Base-by-base conservation (phyloP, 306 rosid species). In the Inga oerstediana region DNA sequence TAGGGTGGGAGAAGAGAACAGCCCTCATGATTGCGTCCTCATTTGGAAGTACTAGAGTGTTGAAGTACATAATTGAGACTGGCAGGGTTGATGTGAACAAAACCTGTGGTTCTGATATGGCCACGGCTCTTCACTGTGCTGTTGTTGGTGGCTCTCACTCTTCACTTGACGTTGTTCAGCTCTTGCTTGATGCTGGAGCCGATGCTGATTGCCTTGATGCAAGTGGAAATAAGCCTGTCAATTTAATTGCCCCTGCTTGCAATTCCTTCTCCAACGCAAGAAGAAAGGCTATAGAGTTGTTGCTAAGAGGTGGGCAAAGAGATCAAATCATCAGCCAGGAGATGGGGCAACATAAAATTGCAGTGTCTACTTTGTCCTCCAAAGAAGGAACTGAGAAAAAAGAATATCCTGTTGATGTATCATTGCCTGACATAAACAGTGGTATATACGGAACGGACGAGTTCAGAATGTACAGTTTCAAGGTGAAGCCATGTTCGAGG, bases 401-500 rank as follows among this genome's bases (percentile, higher is more conserved):
- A 82, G 99, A 96, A 51, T 96, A 91, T 85, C 97, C 97, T 0
- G 84, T 94, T 75, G 99, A 96, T 74, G 75, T 96, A 68, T 89
- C 97, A 12, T 61, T 94, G 86, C 99, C 99, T 1, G 99, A 96
- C 59, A 96, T 94, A 62, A 96, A 96, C 94, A 91, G 87, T 34
- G 97, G 97, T 82, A 39, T 96, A 4, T 96, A 94, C 76, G 97
- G 99, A 15, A 54, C 90, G 0, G 98, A 96, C 64, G 99, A 96
- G 73, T 96, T 96, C 86, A 91, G 99, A 85, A 96, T 96, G 99
- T 96, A 82, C 80, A 91, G 93, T 70, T 96, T 96, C 93, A 96
- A 96, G 91, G 97, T 96, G 89, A 96, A 96, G 91, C 99, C 99
- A 0, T 96, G 99, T 85, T 96, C 99, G 1, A 94, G 99, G 92